A percentile compares a stretch with the other conserved stretches of the same genome.
phyloP scores from a whole-genome alignment of 148 eudicot genomes.

The Chenopodium berlandieri region DNA sequence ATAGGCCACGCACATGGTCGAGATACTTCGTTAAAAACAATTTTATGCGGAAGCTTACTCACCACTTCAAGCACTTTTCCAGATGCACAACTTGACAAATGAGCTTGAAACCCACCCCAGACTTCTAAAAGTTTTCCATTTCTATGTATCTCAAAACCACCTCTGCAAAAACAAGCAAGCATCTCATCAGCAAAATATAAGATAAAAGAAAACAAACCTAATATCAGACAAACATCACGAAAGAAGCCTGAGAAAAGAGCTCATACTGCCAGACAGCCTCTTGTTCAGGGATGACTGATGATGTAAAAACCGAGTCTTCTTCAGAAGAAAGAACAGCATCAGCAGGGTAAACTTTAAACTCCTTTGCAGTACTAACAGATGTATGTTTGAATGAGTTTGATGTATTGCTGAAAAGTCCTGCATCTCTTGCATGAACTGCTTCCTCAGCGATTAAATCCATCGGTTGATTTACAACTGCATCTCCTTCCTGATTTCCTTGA shows the following conservation, averaged over 20 bases:
- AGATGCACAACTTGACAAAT: conserved; percentile 77
- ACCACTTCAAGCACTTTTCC: conserved; percentile 68
- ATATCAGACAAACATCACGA: not conserved
- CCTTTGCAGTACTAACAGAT: conserved; percentile 34
- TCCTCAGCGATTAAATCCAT: conserved; percentile 32
- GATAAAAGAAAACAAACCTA: conserved; percentile 2
- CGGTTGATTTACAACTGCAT: conserved; percentile 29
- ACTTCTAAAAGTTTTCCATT: conserved; percentile 46
- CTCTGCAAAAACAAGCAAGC: conserved; percentile 50
- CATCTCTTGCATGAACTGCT: conserved; percentile 37
- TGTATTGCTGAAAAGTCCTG: conserved; percentile 17
- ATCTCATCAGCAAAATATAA: not conserved
- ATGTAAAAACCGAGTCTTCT: conserved; percentile 40
- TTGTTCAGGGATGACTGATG: conserved; percentile 69
- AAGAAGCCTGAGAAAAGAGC: conserved; percentile 23
- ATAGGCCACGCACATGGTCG: conserved; percentile 77
- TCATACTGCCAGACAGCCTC: conserved; percentile 92
- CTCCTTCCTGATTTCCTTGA: conserved; percentile 20
- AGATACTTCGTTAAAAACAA: conserved; percentile 66
- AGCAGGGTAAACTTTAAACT: conserved; percentile 37
- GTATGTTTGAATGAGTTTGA: conserved; percentile 39
- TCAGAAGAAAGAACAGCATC: conserved; percentile 33
- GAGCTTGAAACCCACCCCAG: conserved; percentile 82
- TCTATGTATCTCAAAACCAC: conserved; percentile 75
- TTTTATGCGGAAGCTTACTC: conserved; percentile 54